Evolutionary conservation across 2,329 filamentous ascomycete genomes (phyloP), one percentile per base, ranked within the genome.

Genomic region (Exophiala dermatitidis): DNA sequence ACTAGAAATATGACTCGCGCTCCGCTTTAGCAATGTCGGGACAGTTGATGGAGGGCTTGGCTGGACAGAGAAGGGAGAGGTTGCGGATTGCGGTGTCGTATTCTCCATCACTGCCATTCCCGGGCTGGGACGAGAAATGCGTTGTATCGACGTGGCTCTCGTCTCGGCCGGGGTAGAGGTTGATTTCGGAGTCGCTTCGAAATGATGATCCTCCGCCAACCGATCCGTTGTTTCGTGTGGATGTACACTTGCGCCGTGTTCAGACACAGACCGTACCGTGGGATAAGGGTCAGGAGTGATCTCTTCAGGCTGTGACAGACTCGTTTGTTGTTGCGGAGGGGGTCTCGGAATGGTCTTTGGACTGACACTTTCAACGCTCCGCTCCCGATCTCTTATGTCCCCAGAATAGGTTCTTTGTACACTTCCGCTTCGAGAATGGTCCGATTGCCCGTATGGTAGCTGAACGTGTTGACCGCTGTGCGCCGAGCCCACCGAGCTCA

Each of bases 291-390:
- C 58, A 4, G 52, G n/a, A 37, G 41, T 41, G 30, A 30, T 37
- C 19, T 57, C 47, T 26, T 58, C 54, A 26, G 41, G 50, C 26
- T 54, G 51, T 7, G 46, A 48, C 28, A 44, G 41, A 30, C 58
- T 61, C 30, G 52, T 40, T 31, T 53, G 52, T 7, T 60, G 60
- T 12, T 49, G 49, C 10, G 61, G 61, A 34, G 56, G 41, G 7
- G 60, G 60, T 47, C 52, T 58, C 3, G 60, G 61, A 32, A 64
- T 63, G 10, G 62, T 64, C 48, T 64, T 64, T 9, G 62, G 62
- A 34, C 61, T 63, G 48, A 64, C 61, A 46, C 61, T 62, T 47
- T 62, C 58, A 10, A 57, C 55, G 48, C 62, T 64, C 40, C 59
- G 50, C 49, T 62, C 61, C 26, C 62, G 46, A 31, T 62, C 60